phyloP scores from a whole-genome alignment of 441 rosid genomes.

The Omphalea diandra region DNA sequence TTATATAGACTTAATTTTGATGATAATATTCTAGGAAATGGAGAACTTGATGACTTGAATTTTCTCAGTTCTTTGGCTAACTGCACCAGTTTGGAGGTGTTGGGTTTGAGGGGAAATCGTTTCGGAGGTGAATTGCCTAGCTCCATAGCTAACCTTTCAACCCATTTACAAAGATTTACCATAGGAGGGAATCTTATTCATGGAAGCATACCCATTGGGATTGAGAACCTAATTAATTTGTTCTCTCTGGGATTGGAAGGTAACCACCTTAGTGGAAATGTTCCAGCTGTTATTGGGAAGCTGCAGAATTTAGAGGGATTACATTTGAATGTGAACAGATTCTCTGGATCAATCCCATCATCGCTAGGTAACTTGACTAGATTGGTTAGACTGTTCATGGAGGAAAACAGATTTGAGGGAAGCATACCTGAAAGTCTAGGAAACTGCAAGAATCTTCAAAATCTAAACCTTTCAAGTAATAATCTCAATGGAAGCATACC shows the following conservation, averaged over 20 bases:
- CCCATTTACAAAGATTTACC: conserved; percentile 22
- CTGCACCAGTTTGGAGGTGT: conserved; percentile 28
- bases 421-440: conserved; percentile 47
- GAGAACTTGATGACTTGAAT: conserved; percentile 26
- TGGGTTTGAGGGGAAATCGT: conserved; percentile 27
- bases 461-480: conserved; percentile 33
- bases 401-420: conserved; percentile 38
- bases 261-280: conserved; percentile 26
- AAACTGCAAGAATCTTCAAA: conserved; percentile 28
- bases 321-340: conserved; percentile 28
- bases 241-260: conserved; percentile 27
- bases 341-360: conserved; percentile 41
- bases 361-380: conserved; percentile 43
- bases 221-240: conserved; percentile 37
- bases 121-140: conserved; percentile 38
- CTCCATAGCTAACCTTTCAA: conserved; percentile 44
- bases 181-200: conserved; percentile 36
- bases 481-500: conserved; percentile 28
- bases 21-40: conserved; percentile 27
- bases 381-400: conserved; percentile 34
- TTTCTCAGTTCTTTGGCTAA: conserved; percentile 35
- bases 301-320: conserved; percentile 36
- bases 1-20: conserved; percentile 32
- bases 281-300: conserved; percentile 38
- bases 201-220: conserved; percentile 36